phyloP scores from a whole-genome alignment of 2,329 filamentous ascomycete genomes.

The Curvularia spicifera region DNA sequence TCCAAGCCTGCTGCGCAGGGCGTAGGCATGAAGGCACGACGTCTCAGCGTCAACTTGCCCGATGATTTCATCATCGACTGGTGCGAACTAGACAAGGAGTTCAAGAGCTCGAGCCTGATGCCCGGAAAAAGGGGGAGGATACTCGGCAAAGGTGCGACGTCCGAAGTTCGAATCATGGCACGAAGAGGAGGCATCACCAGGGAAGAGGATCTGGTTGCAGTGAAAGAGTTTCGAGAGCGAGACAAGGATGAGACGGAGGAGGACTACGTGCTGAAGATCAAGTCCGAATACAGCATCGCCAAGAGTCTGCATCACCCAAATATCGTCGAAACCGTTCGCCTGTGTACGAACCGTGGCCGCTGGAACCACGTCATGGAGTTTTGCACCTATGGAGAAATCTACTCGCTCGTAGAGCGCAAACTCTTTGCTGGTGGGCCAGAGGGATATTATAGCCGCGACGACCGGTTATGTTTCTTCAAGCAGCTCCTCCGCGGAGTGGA shows the following conservation, averaged over 20 bases:
- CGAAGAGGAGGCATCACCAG: conserved; percentile 65
- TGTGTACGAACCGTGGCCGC: conserved; percentile 74
- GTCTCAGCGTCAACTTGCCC: conserved; percentile 74
- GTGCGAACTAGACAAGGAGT: conserved; percentile 72
- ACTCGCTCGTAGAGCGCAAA: conserved; percentile 69
- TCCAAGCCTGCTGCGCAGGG: conserved; percentile 66
- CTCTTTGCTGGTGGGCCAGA: conserved; percentile 61
- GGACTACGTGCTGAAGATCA: conserved; percentile 88
- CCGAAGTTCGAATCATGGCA: conserved; percentile 80
- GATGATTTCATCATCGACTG: conserved; percentile 77
- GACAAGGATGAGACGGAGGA: conserved; percentile 70
- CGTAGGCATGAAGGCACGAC: conserved; percentile 78
- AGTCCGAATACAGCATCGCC: conserved; percentile 86
- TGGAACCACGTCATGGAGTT: conserved; percentile 97
- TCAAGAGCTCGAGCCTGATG: conserved; percentile 69
- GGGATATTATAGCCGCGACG: conserved; percentile 64
- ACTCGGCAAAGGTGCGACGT: conserved; percentile 81
- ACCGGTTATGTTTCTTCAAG: conserved; percentile 86
- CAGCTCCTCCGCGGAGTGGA: conserved; percentile 82
- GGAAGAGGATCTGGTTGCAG: conserved; percentile 75
- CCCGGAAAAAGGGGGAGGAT: conserved; percentile 75
- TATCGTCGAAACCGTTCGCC: conserved; percentile 78
- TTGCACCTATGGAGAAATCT: conserved; percentile 82
- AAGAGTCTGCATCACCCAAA: conserved; percentile 87
- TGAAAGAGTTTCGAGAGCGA: conserved; percentile 85